Percentiles rank a stretch among this genome's conserved stretches.
phyloP scores from a whole-genome alignment of 2,329 filamentous ascomycete genomes.

The Alternaria solani region DNA sequence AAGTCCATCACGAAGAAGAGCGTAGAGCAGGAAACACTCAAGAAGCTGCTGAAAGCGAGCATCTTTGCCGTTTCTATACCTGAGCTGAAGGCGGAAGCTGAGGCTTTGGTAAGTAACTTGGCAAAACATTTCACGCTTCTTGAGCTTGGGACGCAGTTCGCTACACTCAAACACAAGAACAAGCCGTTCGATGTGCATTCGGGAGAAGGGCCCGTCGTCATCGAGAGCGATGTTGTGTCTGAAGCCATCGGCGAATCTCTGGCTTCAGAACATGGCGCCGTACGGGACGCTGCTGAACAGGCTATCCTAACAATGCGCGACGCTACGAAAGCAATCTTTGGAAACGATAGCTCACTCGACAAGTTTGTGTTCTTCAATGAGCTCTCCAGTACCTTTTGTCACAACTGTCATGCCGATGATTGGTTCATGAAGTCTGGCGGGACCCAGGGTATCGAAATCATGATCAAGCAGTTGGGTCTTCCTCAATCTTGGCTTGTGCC shows the following conservation, averaged over 20 bases:
- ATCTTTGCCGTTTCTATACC: constrained; percentile 85
- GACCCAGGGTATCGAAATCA: constrained; percentile 84
- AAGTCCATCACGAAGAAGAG: constrained; percentile 88
- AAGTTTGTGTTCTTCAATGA: constrained; percentile 85
- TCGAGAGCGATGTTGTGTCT: constrained; percentile 86
- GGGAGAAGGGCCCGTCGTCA: constrained; percentile 84
- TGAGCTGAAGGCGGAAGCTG: constrained; percentile 79
- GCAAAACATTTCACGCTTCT: constrained; percentile 91
- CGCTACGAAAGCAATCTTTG: constrained; percentile 79
- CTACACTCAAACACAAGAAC: constrained; percentile 77
- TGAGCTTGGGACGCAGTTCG: constrained; percentile 85
- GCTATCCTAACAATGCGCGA: constrained; percentile 82
- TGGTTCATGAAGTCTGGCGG: constrained; percentile 99
- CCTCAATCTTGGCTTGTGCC: constrained; percentile 83
- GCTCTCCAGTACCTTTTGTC: constrained; percentile 83
- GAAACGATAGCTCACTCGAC: constrained; percentile 73
- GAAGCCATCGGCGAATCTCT: constrained; percentile 91
- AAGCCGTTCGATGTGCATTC: constrained; percentile 84
- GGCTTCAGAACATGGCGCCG: constrained; percentile 80
- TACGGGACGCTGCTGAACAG: constrained; percentile 82
- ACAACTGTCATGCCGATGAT: constrained; percentile 95
- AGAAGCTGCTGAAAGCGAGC: constrained; percentile 86
- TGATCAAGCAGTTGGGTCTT: constrained; percentile 84
- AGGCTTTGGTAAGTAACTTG: constrained; percentile 77
- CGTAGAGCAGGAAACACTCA: constrained; percentile 80